These are phyloP conservation scores for Striga hermonthica DNA, from an alignment of 305 asterid species.

Conservation along the genomic window DNA sequence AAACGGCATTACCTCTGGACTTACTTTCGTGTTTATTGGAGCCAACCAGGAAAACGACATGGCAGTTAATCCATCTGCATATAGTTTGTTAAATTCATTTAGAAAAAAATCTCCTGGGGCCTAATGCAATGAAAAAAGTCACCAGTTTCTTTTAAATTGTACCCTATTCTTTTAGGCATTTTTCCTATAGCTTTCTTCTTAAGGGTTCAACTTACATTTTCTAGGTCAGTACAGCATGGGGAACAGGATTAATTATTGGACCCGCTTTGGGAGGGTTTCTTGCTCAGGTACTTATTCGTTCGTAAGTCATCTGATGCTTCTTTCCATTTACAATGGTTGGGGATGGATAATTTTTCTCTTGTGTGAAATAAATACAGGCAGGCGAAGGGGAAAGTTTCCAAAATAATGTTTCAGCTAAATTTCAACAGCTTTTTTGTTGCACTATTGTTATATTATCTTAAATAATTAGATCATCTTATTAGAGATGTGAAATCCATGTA, in stretches of 20 bases:
- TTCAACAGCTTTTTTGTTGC: no score
- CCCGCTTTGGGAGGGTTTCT: conserved; percentile 87
- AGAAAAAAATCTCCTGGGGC: not conserved
- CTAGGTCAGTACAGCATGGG: conserved; percentile 87
- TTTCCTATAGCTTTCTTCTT: conserved; percentile 5
- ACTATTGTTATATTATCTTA: conserved; percentile 14
- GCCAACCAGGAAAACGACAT: not conserved
- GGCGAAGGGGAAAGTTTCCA: not conserved
- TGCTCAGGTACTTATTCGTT: conserved; percentile 54
- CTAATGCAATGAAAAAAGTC: no score
- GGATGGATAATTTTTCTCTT: no score
- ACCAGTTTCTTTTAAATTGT: not conserved
- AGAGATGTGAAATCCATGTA: not conserved
- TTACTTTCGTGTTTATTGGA: not conserved
- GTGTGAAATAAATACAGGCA: not conserved
- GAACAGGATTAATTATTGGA: conserved; percentile 72
- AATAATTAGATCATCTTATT: conserved; percentile 1
- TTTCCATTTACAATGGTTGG: not conserved
- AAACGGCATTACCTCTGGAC: not conserved
- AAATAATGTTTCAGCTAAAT: not conserved
- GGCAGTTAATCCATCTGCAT: not conserved
- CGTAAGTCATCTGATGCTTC: not conserved
- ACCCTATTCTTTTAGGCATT: not conserved
- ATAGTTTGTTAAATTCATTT: not conserved
- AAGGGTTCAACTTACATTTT: conserved; percentile 7